Evolutionary conservation across 192 early-diverging fungal genomes (phyloP).

Genomic region (Entomortierella lignicola): DNA sequence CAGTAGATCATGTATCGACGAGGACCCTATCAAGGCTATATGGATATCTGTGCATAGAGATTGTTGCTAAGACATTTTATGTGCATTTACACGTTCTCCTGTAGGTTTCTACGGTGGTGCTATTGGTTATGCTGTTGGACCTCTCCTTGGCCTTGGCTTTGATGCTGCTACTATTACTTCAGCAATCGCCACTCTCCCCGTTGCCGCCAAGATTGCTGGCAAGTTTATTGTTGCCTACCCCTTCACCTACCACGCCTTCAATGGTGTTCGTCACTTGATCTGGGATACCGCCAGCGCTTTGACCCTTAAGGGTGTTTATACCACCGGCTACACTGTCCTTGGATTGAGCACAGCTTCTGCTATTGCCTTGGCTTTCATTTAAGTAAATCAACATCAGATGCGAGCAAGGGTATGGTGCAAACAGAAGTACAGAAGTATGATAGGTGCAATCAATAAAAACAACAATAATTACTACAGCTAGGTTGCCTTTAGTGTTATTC

Average conservation of each 20-base stretch:
- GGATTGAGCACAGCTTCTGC: constrained; percentile 70
- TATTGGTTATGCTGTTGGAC: constrained; percentile 74
- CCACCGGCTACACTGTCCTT: constrained; percentile 82
- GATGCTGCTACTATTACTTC: constrained; percentile 75
- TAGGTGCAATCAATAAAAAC: too few relatives aligned
- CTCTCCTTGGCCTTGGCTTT: constrained; percentile 70
- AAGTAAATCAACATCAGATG: constrained; percentile 15
- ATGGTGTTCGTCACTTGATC: constrained; percentile 90
- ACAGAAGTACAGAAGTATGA: too few relatives aligned
- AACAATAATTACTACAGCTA: too few relatives aligned
- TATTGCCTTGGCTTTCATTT: constrained; percentile 65
- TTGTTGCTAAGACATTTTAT: neutral
- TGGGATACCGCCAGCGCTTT: constrained; percentile 86
- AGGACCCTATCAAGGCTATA: too few relatives aligned
- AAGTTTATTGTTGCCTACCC: constrained; percentile 81
- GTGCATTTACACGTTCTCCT: constrained; percentile 13
- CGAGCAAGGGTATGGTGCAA: too few relatives aligned
- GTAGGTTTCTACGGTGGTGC: constrained; percentile 75
- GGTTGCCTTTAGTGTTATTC: too few relatives aligned
- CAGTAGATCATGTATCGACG: too few relatives aligned
- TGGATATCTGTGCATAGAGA: too few relatives aligned
- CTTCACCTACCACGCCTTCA: constrained; percentile 86
- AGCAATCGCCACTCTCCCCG: constrained; percentile 74
- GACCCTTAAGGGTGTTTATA: constrained; percentile 83
- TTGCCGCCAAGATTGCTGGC: constrained; percentile 70